These are phyloP conservation scores for Fusarium penzigii DNA, from an alignment of 2,329 filamentous ascomycete genomes.

Conservation along the genomic window DNA sequence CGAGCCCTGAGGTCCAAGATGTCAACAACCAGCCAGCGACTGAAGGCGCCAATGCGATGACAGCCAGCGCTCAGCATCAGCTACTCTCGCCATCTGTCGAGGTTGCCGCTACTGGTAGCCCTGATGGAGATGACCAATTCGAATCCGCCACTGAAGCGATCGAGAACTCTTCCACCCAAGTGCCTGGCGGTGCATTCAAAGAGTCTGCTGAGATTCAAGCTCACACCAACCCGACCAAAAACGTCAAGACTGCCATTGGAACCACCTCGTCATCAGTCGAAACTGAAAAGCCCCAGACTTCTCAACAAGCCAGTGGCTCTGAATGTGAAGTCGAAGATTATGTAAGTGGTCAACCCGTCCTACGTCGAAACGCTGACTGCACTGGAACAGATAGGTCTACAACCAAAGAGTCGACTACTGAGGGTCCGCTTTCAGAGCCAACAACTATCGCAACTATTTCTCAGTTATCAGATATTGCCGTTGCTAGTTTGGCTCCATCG, in stretches of 20 bases:
- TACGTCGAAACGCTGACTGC: conserved; percentile 30
- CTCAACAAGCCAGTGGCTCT: background rate
- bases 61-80: background rate
- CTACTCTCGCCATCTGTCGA: background rate
- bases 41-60: background rate
- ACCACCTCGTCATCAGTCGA: background rate
- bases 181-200: conserved; percentile 14
- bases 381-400: conserved; percentile 19
- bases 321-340: conserved; percentile 11
- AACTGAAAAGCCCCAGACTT: background rate
- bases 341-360: conserved; percentile 27
- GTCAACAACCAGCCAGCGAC: background rate
- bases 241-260: background rate
- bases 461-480: background rate
- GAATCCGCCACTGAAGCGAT: background rate
- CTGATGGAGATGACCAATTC: background rate
- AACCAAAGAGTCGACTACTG: background rate
- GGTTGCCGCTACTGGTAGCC: background rate
- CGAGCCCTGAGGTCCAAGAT: background rate
- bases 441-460: background rate
- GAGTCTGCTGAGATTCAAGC: background rate
- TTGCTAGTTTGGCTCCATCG: background rate
- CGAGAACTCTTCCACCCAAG: background rate
- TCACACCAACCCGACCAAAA: background rate
- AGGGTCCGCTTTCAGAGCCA: background rate